Conservation (phyloP, 1,284 basidiomycete genomes). For the Vanrija humicola region DNA sequence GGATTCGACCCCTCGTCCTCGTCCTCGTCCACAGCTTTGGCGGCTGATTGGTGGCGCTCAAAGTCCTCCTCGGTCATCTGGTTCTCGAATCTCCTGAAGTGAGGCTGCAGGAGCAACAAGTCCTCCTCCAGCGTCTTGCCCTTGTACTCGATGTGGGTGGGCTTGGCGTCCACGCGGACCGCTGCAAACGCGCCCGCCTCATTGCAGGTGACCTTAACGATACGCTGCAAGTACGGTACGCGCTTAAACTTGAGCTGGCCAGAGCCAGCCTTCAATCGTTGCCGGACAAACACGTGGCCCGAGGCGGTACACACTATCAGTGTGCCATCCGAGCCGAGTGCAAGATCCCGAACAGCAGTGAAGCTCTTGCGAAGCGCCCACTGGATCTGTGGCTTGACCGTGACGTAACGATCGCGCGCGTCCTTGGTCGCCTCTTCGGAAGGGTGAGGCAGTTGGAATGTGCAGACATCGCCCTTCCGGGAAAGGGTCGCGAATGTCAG, state of each 20-base stretch:
- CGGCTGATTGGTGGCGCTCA: conserved; percentile 15
- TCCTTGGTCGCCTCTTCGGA: conserved; percentile 47
- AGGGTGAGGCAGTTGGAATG: conserved; percentile 61
- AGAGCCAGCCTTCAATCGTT: conserved; percentile 53
- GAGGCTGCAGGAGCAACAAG: conserved; percentile 62
- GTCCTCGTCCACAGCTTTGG: conserved; percentile 3
- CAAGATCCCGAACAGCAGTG: conserved; percentile 83
- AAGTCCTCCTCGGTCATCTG: conserved; percentile 45
- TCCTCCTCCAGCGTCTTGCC: conserved; percentile 67
- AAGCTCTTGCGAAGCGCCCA: conserved; percentile 86
- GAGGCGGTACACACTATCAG: conserved; percentile 91
- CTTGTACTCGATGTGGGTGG: conserved; percentile 58
- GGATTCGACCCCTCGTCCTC: conserved; percentile 49
- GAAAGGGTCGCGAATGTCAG: conserved; percentile 81
- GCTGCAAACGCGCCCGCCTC: conserved; percentile 86
- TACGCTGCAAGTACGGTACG: conserved; percentile 77
- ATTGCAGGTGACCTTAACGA: conserved; percentile 78
- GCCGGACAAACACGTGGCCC: conserved; percentile 86
- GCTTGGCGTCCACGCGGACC: conserved; percentile 67
- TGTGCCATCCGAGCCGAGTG: conserved; percentile 79
- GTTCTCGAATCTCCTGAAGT: conserved; percentile 45
- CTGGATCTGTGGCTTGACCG: conserved; percentile 78
- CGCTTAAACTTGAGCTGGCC: conserved; percentile 78
- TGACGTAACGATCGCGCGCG: conserved; percentile 44
- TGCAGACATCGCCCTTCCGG: conserved; percentile 85